Percentiles rank a stretch among this genome's conserved stretches.
phyloP scores from a whole-genome alignment of 2,329 filamentous ascomycete species.

The Penicillium sp. region DNA sequence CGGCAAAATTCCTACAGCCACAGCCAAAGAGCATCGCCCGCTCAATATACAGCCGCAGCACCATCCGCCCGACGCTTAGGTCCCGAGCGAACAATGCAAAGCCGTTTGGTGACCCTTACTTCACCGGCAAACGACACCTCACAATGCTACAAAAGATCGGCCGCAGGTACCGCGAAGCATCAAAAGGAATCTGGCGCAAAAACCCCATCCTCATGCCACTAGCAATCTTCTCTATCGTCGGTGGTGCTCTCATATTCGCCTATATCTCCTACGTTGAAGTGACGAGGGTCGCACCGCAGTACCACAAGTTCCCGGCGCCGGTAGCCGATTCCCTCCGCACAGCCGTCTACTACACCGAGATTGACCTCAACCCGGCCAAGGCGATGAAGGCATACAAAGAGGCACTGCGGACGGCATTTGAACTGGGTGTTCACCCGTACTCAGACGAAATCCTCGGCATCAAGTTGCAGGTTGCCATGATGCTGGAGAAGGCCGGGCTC shows the following conservation, averaged over 20 bases:
- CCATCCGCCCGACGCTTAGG: slow-evolving; percentile 15
- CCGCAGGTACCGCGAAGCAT: slow-evolving; percentile 36
- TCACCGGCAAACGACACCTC: slow-evolving; percentile 22
- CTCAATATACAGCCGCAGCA: slow-evolving; percentile 22
- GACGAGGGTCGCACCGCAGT: slow-evolving; percentile 41
- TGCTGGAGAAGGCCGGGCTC: slow-evolving; percentile 73
- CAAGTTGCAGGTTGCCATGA: slow-evolving; percentile 72
- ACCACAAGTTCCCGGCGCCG: slow-evolving; percentile 43
- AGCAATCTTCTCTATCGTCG: slow-evolving; percentile 40
- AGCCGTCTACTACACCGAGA: slow-evolving; percentile 82
- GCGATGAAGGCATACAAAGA: slow-evolving; percentile 81
- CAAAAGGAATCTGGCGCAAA: slow-evolving; percentile 42
- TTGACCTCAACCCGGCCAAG: slow-evolving; percentile 66
- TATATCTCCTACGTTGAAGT: slow-evolving; percentile 46
- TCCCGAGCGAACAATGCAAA: slow-evolving; percentile 6
- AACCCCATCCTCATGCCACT: slow-evolving; percentile 43
- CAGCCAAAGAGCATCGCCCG: slow-evolving; percentile 18
- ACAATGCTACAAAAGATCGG: slow-evolving; percentile 31
- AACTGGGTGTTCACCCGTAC: slow-evolving; percentile 77
- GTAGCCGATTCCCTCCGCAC: slow-evolving; percentile 64
- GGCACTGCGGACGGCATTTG: slow-evolving; percentile 68
- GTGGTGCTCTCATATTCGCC: slow-evolving; percentile 34
- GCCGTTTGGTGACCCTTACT: background rate
- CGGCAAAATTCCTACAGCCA: slow-evolving; percentile 18
- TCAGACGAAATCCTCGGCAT: slow-evolving; percentile 89